A percentile compares a stretch with the other conserved stretches of the same genome.
phyloP scores from a whole-genome alignment of 805 yeast species.

The Suhomyces canberraensis region DNA sequence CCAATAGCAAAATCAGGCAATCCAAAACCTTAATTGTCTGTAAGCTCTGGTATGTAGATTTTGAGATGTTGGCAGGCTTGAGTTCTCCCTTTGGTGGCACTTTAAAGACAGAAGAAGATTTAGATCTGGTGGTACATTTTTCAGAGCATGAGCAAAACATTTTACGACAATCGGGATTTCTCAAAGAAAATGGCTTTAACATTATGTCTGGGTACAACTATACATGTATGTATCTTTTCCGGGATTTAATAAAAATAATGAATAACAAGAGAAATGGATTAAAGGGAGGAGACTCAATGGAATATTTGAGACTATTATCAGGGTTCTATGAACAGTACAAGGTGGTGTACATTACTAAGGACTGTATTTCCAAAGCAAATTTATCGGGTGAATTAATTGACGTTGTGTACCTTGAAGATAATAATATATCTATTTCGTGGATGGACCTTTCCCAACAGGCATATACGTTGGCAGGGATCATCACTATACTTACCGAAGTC shows the following conservation, averaged over 20 bases:
- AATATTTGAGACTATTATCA: conserved; percentile 24
- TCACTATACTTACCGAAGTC: conserved; percentile 32
- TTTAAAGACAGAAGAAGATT: conserved; percentile 43
- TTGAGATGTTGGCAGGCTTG: conserved; percentile 56
- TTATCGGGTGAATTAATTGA: conserved; percentile 20
- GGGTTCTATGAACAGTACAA: conserved; percentile 29
- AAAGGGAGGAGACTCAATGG: conserved; percentile 18
- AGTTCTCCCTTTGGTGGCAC: conserved; percentile 58
- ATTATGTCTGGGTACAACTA: conserved; percentile 48
- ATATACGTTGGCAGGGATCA: conserved; percentile 33
- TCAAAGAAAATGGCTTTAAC: conserved; percentile 47
- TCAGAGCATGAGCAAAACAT: conserved; percentile 30
- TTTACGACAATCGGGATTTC: conserved; percentile 39
- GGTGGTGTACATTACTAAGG: conserved; percentile 25
- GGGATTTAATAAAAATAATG: conserved; percentile 40
- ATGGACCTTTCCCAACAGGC: conserved; percentile 53
- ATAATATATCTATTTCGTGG: conserved; percentile 41
- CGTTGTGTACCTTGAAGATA: conserved; percentile 7
- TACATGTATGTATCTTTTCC: conserved; percentile 30
- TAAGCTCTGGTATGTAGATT: conserved; percentile 53
- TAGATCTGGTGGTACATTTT: conserved; percentile 31
- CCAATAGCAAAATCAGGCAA: conserved; percentile 24
- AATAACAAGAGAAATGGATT: conserved; percentile 15
- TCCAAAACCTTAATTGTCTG: conserved; percentile 50
- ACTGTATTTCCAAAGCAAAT: conserved; percentile 26